Base-by-base conservation (phyloP, 2,329 filamentous ascomycete species). In the Phaeosphaeriaceae sp. region DNA sequence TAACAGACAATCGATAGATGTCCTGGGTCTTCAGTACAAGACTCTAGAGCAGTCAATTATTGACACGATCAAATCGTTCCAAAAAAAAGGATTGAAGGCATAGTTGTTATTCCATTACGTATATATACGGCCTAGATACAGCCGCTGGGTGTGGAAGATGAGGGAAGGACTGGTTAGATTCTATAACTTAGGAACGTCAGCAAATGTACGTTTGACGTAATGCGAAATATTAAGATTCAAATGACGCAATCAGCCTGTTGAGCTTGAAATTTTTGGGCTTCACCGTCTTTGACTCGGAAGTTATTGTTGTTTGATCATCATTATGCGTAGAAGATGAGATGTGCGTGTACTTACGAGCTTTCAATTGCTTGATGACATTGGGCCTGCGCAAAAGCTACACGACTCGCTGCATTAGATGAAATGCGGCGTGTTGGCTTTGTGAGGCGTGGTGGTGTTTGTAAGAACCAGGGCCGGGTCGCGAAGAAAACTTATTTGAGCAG, bases 11-110 rank as follows among this genome's bases (percentile, higher is more conserved):
- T 80, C 79, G 5, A 79, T 75, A 58, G 73, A 83, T 43, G 60
- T 88, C 0, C 60, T 90, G 38, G 85, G 84, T 0, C 57, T 89
- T 18, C 76, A 84, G 62, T 89, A 85, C 63, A 82, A 67, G 50
- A 69, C 71, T 0, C 72, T 90, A 34, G 81, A 87, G 64, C 74
- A 83, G 64, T 82, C 78, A 42, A 79, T 89, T 45, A 71, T 77
- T 16, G 87, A 88, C 71, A 81, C 83, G 5, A 83, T 87, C 15
- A 83, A 83, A 72, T 86, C 82, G 26, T 70, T 91, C 62, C 80
- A 87, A 66, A 74, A 72, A 30, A 78, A 81, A 37, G 79, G 79
- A 0, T 74, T 77, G 28, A 21, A 9, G 16, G 17, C 4, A 18
- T 21, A 9, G 15, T 18, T 2, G 16, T 18, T 15, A 47, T 58